Conservation (phyloP, 495 filamentous ascomycete genomes). For the Daldinia bambusicola region DNA sequence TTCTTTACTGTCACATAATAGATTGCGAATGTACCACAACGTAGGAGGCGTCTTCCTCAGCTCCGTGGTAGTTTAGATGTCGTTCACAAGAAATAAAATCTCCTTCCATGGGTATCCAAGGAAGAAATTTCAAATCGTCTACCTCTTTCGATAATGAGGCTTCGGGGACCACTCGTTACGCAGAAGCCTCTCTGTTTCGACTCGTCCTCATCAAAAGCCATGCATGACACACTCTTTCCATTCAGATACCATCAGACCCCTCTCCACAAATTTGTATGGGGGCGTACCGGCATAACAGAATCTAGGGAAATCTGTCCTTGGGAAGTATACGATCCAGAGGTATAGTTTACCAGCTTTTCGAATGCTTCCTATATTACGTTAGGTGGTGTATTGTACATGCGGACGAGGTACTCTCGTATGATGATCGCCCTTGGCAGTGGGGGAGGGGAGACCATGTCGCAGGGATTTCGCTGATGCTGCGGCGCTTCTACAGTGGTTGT, state of each 20-base stretch:
- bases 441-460: conserved; percentile 27
- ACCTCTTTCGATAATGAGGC: neutral
- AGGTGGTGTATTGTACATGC: too few species aligned
- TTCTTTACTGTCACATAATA: conserved; percentile 11
- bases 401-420: conserved; percentile 33
- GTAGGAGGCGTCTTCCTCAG: conserved; percentile 22
- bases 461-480: conserved; percentile 27
- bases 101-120: conserved; percentile 3
- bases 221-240: conserved; percentile 11
- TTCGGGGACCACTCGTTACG: neutral
- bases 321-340: neutral
- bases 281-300: conserved; percentile 4
- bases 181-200: neutral
- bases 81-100: conserved; percentile 5
- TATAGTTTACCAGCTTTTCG: neutral
- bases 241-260: neutral
- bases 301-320: neutral
- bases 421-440: conserved; percentile 45
- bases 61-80: neutral
- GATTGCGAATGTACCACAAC: conserved; percentile 22
- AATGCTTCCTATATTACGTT: too few species aligned
- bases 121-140: conserved; percentile 6
- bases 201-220: conserved; percentile 2
- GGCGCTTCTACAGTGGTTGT: conserved; percentile 35
- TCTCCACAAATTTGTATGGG: neutral